These are phyloP conservation scores for Hemileccinum rubropunctum DNA, from an alignment of 768 basidiomycete genomes.

Conservation along the genomic window DNA sequence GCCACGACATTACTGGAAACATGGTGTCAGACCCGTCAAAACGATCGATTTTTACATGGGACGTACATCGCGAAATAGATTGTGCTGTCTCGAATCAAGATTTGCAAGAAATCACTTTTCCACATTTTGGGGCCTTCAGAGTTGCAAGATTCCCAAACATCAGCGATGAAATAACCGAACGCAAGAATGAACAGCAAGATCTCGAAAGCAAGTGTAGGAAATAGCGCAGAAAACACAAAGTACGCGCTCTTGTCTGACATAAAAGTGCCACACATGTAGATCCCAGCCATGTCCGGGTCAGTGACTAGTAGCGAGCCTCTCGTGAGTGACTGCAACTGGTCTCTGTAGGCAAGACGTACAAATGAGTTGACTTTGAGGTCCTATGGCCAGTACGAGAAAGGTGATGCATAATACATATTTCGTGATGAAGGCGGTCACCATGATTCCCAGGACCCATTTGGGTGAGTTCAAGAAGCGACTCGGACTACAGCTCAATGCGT, in stretches of 20 bases:
- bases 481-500: conserved; percentile 7
- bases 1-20: conserved; percentile 4
- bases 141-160: conserved; percentile 5
- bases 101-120: conserved; percentile 8
- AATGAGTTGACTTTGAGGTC: conserved; percentile 5
- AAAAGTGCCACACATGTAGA: conserved; percentile 1
- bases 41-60: not conserved
- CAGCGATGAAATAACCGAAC: conserved; percentile 4
- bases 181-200: conserved; percentile 15
- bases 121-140: not conserved
- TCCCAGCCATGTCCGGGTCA: not conserved
- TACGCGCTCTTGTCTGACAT: not conserved
- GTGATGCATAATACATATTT: conserved; percentile 4
- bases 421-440: conserved; percentile 5
- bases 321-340: not conserved
- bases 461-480: conserved; percentile 3
- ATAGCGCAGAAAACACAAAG: not conserved
- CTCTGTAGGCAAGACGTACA: conserved; percentile 2
- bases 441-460: conserved; percentile 5
- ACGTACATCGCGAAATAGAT: conserved; percentile 20
- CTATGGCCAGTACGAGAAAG: conserved; percentile 10
- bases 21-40: not conserved
- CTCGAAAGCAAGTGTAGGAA: conserved; percentile 10
- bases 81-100: conserved; percentile 18
- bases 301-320: not conserved